Conservation (phyloP, 352 stramenopile species). For the Phytophthora parvispora region DNA sequence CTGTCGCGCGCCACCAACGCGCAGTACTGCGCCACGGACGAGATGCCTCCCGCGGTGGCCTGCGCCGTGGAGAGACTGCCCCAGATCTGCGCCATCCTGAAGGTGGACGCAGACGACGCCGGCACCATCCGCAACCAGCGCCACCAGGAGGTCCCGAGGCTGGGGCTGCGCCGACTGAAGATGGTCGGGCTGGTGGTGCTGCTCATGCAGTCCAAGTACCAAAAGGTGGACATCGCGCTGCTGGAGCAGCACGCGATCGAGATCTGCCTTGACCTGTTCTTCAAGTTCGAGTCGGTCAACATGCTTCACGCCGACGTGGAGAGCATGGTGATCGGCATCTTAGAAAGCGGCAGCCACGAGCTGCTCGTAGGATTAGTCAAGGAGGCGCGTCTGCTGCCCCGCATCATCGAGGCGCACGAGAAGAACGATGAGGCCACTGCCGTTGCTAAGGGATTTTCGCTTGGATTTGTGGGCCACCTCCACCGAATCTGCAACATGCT, state of each 20-base stretch:
- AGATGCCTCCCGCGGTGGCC: conserved; percentile 67
- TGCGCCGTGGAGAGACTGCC: conserved; percentile 68
- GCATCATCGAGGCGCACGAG: conserved; percentile 83
- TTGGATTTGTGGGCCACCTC: conserved; percentile 87
- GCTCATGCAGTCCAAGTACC: conserved; percentile 88
- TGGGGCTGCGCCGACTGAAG: conserved; percentile 85
- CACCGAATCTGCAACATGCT: conserved; percentile 91
- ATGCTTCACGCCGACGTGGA: conserved; percentile 91
- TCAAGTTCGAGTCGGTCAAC: conserved; percentile 90
- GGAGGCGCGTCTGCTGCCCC: conserved; percentile 71
- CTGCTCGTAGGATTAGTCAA: conserved; percentile 83
- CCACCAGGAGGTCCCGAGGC: conserved; percentile 73
- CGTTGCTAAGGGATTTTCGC: conserved; percentile 69
- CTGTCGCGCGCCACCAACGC: conserved; percentile 83
- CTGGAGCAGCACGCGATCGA: conserved; percentile 77
- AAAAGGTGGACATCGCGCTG: conserved; percentile 77
- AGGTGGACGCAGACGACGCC: conserved; percentile 64
- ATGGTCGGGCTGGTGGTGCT: conserved; percentile 83
- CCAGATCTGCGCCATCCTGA: conserved; percentile 75
- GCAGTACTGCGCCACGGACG: conserved; percentile 74
- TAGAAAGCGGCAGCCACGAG: conserved; percentile 83
- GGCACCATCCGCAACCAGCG: conserved; percentile 82
- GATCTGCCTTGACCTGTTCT: conserved; percentile 87
- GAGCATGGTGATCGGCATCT: conserved; percentile 86
- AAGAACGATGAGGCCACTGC: conserved; percentile 78